Evolutionary conservation across 352 stramenopile species (phyloP), one percentile per base, ranked within the genome.

Genomic region (Thraustochytrium sp.): DNA sequence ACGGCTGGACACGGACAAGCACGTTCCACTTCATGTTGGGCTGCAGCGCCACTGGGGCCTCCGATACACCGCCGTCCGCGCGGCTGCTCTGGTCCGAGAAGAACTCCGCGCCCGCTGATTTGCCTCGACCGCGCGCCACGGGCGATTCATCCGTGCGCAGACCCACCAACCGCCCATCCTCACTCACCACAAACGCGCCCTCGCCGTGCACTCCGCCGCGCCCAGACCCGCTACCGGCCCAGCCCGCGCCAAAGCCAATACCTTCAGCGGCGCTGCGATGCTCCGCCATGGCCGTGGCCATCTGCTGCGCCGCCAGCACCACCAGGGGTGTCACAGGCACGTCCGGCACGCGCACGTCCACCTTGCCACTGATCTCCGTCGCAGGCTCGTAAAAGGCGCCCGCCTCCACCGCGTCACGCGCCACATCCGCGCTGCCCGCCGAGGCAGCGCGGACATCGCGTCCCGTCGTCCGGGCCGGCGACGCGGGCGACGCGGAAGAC

Each of bases 1-100:
- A 68, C 3, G 74, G 74, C 8, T 18, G 34, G 11, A 82, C 31
- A 9, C 61, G 49, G 23, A 48, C 21, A 3, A 76, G n/a, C 13
- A 82, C 26, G 55, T 82, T 82, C 74, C 74, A 82, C 23, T 51
- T 56, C 74, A 82, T 3, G 13, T 82, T 54, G 16, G 11, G 13
- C 21, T 44, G 31, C 37, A 63, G 65, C 29, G 42, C 23, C 34
- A 26, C 8, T 26, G 59, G 9, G 8, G 59, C 2, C 11, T 72
- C 59, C 21, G 21, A 11, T 11, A 34, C 26, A 5, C 18, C 18
- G 18, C 55, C 55, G 18, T 65, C 26, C 55, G 8, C 54, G 8
- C 23, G 8, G 31, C 54, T 21, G 5, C 23, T 31, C 59, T 46
- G 18, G 18, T 29, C 55, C 26, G 18, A 29, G 29, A 18, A n/a